Base-by-base conservation (phyloP, 169 alveolate species). In the Eimeria acervulina region DNA sequence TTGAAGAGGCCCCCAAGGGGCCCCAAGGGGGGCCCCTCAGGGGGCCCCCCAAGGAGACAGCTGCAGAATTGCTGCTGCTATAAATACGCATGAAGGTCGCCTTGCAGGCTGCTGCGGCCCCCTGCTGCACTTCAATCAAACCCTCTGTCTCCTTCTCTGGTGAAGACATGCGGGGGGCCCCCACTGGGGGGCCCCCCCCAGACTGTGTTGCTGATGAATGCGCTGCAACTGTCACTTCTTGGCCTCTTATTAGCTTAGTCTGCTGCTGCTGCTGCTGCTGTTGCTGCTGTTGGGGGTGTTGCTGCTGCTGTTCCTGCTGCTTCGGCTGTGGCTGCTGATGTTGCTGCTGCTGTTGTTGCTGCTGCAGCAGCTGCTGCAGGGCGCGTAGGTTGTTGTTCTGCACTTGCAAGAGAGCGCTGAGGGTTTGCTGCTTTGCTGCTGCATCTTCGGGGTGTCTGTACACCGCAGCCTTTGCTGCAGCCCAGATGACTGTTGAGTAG, bases 281-380 rank as follows among this genome's bases (percentile, higher is more conserved):
- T 40, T 68, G 80, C 40, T 33, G 80, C 80, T 68, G 74, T 23
- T 63, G 74, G 28, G 3, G 36, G 3, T 17, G 36, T 17, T 23
- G 74, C 31, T 63, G 74, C 5, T 63, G 74, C 74, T 63, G 74
- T 23, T 63, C 31, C 15, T 47, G 55, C 55, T 47, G 55, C 55
- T 47, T 5, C 12, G 5, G 55, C 55, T 47, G 55, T 17, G 8
- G 36, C n/a, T 63, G 74, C 74, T 63, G 74, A 4, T 63, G 80
- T 68, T 68, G 80, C 80, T 68, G 87, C 52, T 76, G 87, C 59
- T 38, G 87, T 19, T 76, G 61, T 42, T 38, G 87, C 55, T 33
- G 51, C 87, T 36, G 87, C 87, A 36, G 87, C 33, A 36, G 87
- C 31, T 76, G 87, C 87, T 38, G 87, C 59, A 76, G 61, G 61